Evolutionary conservation across 1,284 basidiomycete genomes (phyloP).

Genomic region (Inonotus hispidus): DNA sequence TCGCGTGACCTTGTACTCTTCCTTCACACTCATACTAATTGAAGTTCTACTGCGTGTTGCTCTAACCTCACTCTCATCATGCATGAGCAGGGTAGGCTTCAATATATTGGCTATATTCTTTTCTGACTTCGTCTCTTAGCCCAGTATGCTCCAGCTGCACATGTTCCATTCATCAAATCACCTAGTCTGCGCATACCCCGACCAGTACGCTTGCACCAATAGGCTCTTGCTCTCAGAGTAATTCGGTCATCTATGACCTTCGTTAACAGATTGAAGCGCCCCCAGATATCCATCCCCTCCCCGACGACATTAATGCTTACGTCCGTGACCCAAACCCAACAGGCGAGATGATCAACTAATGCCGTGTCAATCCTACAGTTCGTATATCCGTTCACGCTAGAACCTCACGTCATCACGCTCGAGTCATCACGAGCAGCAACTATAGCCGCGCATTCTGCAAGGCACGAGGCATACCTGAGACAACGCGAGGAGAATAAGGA

Average conservation of each 20-base stretch:
- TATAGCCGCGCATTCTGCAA: constrained; percentile 56
- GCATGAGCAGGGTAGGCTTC: constrained; percentile 2
- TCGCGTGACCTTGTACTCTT: neutral
- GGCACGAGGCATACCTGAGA: constrained; percentile 64
- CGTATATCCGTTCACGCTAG: constrained; percentile 89
- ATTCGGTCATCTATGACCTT: neutral
- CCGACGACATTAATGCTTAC: constrained; percentile 83
- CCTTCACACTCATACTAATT: too few species aligned
- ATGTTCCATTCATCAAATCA: constrained; percentile 84
- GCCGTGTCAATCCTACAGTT: constrained; percentile 63
- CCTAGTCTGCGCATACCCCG: constrained; percentile 83
- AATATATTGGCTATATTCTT: neutral
- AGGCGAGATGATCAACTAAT: neutral
- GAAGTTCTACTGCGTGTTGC: too few species aligned
- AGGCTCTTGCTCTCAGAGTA: neutral
- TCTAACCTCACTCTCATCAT: neutral
- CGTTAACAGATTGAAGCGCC: constrained; percentile 67
- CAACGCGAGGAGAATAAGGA: constrained; percentile 75
- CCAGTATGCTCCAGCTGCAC: constrained; percentile 71
- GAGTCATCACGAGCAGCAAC: constrained; percentile 65
- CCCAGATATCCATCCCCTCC: constrained; percentile 86
- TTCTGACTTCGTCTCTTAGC: constrained; percentile 14
- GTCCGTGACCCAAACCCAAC: constrained; percentile 40
- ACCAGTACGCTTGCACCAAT: constrained; percentile 44
- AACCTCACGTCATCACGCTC: constrained; percentile 73